Base-by-base conservation (phyloP, 2,329 filamentous ascomycete genomes). In the Grosmannia clavigera region DNA sequence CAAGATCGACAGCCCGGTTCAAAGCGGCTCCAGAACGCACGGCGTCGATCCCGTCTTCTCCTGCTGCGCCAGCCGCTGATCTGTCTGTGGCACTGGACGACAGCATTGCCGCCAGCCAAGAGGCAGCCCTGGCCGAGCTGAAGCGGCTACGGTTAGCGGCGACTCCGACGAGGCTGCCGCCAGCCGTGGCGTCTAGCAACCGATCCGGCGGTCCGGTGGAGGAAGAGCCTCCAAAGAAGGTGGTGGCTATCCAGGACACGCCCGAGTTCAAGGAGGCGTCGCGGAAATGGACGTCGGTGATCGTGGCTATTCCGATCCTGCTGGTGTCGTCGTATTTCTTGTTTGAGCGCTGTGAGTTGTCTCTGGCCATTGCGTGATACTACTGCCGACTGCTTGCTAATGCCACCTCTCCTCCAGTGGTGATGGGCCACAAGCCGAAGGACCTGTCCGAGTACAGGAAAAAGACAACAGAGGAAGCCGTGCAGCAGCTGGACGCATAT, bases 301-400 rank as follows among this genome's bases (percentile, higher is more conserved):
- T 83, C 64, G 74, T 82, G 59, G 79, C 77, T 29, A 65, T 81
- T 69, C 81, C 81, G 2, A 75, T 83, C 38, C 65, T 82, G 5
- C 62, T 82, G 16, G 79, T 83, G 57, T 80, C 78, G 31, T 81
- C 80, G 27, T 83, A 80, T 63, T 75, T 74, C 58, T 67, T 83
- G 3, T 82, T 78, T 68, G 74, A 81, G 54, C 70, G 77, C 68
- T 66, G 78, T 79, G 61, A 71, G 77, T 74, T 43, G 40, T 31
- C 48, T 33, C 27, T 11, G 10, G n/a, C 11, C 10, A 2, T 1
- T 5, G 22, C 51, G 2, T 7, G 7, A 5, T 40, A 4, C 38
- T 40, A 4, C 38, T 40, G 12, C 14, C 2, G 12, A 14, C 27
- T 29, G 11, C 29, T 50, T 60, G 19, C 62, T 60, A 11, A 19